Evolutionary conservation across 208 protist species (phyloP).

Genomic region (Crithidia sp.): DNA sequence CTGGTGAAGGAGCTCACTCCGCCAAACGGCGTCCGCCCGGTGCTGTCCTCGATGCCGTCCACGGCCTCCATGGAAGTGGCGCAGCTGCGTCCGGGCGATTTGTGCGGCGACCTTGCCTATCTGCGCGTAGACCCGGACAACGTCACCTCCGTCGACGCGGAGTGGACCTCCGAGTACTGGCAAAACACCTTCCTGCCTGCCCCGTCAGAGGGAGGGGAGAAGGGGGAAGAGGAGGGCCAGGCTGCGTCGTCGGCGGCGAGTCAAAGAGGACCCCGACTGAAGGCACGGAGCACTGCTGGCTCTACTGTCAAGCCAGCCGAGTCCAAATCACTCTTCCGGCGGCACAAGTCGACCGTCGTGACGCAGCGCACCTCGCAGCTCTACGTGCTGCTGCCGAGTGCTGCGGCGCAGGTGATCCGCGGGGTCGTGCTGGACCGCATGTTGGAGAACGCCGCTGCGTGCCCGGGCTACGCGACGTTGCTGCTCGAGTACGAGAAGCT

Average conservation of each 20-base stretch:
- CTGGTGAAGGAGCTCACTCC: slow-evolving; percentile 22
- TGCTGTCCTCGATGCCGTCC: slow-evolving; percentile 15
- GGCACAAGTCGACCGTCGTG: slow-evolving; percentile 27
- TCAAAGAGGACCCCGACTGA: neutral
- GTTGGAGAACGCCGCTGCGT: slow-evolving; percentile 38
- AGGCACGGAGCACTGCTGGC: neutral
- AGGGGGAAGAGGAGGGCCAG: neutral
- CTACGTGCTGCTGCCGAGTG: slow-evolving; percentile 25
- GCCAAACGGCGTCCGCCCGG: slow-evolving; percentile 5
- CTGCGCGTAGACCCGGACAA: slow-evolving; percentile 67
- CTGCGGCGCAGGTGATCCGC: slow-evolving; percentile 11
- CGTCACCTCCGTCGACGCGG: slow-evolving; percentile 49
- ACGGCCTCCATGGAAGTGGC: slow-evolving; percentile 64
- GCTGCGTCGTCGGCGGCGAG: slow-evolving; percentile 5
- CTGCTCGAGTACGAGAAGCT: slow-evolving; percentile 50
- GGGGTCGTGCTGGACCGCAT: slow-evolving; percentile 28
- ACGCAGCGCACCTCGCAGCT: slow-evolving; percentile 23
- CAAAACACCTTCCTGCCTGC: slow-evolving; percentile 32
- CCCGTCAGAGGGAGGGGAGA: neutral
- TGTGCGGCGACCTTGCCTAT: slow-evolving; percentile 76
- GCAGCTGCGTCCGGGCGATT: slow-evolving; percentile 59
- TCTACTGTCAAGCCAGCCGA: neutral
- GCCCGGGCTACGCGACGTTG: slow-evolving; percentile 35
- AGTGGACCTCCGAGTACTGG: slow-evolving; percentile 72
- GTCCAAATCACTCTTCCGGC: slow-evolving; percentile 22